These are phyloP conservation scores for Russula virescens DNA, from an alignment of 768 basidiomycete genomes.

Conservation along the genomic window DNA sequence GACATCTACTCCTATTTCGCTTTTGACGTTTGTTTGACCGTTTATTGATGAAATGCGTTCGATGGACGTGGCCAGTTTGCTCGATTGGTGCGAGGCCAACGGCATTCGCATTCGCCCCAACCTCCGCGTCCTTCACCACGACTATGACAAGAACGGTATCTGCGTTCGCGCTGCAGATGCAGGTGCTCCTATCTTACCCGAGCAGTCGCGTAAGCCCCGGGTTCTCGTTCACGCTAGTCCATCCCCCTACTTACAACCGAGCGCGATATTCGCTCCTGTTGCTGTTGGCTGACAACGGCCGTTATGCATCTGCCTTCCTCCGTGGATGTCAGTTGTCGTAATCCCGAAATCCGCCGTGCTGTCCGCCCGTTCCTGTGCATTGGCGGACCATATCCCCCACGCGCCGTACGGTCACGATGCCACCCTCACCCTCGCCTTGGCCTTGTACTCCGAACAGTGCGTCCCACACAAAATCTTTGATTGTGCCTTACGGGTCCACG, in stretches of 20 bases:
- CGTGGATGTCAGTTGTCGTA: slow-evolving; percentile 22
- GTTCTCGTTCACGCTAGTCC: neutral
- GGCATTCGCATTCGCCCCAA: slow-evolving; percentile 24
- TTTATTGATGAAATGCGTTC: neutral
- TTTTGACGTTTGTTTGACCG: slow-evolving; percentile 1
- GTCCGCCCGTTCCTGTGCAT: slow-evolving; percentile 25
- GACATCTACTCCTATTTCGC: slow-evolving; percentile 8
- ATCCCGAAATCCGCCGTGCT: slow-evolving; percentile 28
- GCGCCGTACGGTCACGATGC: slow-evolving; percentile 26
- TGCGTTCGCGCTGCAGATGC: slow-evolving; percentile 11
- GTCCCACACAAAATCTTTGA: slow-evolving; percentile 1
- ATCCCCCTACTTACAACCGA: neutral
- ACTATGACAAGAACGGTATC: slow-evolving; percentile 12
- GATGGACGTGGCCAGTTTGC: slow-evolving; percentile 11
- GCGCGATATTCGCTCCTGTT: slow-evolving; percentile 12
- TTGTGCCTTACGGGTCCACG: slow-evolving; percentile 1
- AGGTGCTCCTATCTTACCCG: neutral
- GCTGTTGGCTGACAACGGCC: neutral
- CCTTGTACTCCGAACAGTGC: slow-evolving; percentile 26
- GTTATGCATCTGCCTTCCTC: neutral
- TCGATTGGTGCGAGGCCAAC: slow-evolving; percentile 26
- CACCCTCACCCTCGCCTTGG: slow-evolving; percentile 27
- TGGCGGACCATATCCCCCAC: slow-evolving; percentile 23
- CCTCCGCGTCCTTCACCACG: slow-evolving; percentile 20
- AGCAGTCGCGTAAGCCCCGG: slow-evolving; percentile 18